Base-by-base conservation (phyloP, 768 basidiomycete species). In the Stropharia rugosoannulata region DNA sequence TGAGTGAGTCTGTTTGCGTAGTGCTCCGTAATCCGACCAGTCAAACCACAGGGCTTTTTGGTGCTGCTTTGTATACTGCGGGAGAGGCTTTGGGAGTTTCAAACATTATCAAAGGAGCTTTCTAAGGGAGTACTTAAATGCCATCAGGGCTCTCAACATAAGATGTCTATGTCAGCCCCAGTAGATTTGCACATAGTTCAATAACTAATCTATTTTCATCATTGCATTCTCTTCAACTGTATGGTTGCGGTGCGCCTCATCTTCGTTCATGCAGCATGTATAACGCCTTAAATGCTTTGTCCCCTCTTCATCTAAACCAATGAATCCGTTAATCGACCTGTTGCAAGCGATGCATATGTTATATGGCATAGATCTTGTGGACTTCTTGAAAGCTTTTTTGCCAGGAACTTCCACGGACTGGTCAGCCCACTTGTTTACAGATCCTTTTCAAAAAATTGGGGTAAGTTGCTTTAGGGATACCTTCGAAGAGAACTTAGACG, bases 271-370 rank as follows among this genome's bases (percentile, higher is more conserved):
- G 22, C 41, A 54, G 36, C 57, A 62, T 18, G 51, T 43, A 19
- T 29, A 13, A 38, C 59, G 57, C 61, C 54, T 59, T 13, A 32
- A 45, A 9, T 40, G 45, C 27, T 51, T 57, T 16, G 48, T 37
- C 6, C 48, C 42, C 10, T 54, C 48, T 12, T 47, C 55, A 35
- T 18, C 41, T 7, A 13, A n/a, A 9, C 5, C 29, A 3, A n/a
- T 19, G 16, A 19, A 18, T 4, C 29, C 32, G 18, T 37, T 49
- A n/a, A 59, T 82, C 16, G 54, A 51, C 27, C 51, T 56, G 3
- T 62, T 57, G 35, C 61, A 62, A 5, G 52, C 56, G 18, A 51
- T 49, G 39, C 59, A 62, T 11, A 60, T 49, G 11, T 42, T 15
- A 47, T 62, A 62, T 9, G 62, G 62, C 5, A 25, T 22, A 27